Conservation (phyloP, 768 basidiomycete species). For the Suillus hirtellus region DNA sequence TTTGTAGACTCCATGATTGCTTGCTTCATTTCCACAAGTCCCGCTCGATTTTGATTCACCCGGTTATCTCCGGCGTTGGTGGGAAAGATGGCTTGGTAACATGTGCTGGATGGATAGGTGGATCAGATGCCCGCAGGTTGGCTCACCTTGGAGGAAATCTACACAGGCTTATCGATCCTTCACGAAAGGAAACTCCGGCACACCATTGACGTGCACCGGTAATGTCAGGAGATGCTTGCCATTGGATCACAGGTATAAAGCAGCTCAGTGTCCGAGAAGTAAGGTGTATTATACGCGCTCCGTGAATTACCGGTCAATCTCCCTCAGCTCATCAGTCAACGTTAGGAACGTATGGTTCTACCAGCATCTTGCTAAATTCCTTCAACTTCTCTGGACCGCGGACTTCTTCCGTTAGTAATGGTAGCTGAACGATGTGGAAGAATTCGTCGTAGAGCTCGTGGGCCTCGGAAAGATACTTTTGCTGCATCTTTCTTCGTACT, state of each 20-base stretch:
- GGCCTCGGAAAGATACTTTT: slow-evolving; percentile 95
- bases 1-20: background rate
- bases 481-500: slow-evolving; percentile 96
- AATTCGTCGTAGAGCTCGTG: slow-evolving; percentile 98
- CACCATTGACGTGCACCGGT: background rate
- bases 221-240: background rate
- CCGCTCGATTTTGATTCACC: background rate
- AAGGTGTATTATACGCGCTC: slow-evolving; percentile 1
- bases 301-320: background rate
- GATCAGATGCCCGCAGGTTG: background rate
- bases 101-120: background rate
- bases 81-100: background rate
- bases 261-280: background rate
- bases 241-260: slow-evolving; percentile 7
- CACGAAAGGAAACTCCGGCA: background rate
- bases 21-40: background rate
- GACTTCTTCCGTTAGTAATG: slow-evolving; percentile 94
- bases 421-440: slow-evolving; percentile 95
- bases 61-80: background rate
- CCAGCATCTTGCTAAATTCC: slow-evolving; percentile 91
- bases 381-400: slow-evolving; percentile 92
- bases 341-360: slow-evolving; percentile 69
- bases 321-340: slow-evolving; percentile 20
- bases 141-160: background rate
- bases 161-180: background rate